Conservation (phyloP, 768 basidiomycete genomes). For the Suillus variegatus region DNA sequence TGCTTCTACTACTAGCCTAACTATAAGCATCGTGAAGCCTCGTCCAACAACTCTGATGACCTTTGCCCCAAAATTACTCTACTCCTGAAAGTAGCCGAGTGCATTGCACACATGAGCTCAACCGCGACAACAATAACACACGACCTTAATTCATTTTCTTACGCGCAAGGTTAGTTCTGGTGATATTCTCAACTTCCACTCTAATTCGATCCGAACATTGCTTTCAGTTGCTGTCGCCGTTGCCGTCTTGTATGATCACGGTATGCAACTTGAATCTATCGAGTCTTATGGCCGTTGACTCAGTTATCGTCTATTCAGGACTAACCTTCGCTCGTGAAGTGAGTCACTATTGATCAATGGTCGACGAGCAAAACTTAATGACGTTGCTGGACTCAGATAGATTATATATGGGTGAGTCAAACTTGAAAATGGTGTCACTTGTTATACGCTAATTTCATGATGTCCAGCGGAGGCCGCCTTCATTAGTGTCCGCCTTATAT, state of each 20-base stretch:
- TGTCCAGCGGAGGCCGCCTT: constrained; percentile 25
- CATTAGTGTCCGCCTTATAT: constrained; percentile 28
- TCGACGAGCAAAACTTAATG: background rate
- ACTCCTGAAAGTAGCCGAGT: background rate
- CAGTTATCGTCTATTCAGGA: constrained; percentile 13
- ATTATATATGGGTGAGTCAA: constrained; percentile 31
- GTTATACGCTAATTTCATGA: constrained; percentile 1
- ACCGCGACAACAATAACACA: background rate
- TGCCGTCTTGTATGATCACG: constrained; percentile 31
- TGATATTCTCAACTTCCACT: background rate
- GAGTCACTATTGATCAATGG: constrained; percentile 7
- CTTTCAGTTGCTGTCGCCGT: constrained; percentile 29
- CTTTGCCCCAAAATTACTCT: background rate
- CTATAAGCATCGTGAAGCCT: background rate
- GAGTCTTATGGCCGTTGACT: background rate
- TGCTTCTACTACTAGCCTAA: background rate
- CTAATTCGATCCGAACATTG: constrained; percentile 6
- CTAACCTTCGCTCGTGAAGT: constrained; percentile 31
- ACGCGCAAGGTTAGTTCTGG: constrained; percentile 24
- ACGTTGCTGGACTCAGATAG: constrained; percentile 20
- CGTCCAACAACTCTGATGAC: background rate
- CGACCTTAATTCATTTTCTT: constrained; percentile 10
- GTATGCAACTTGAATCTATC: constrained; percentile 14
- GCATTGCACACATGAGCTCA: background rate
- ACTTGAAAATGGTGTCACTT: background rate